Evolutionary conservation across 768 basidiomycete species (phyloP).

Genomic region (Russula sp.): DNA sequence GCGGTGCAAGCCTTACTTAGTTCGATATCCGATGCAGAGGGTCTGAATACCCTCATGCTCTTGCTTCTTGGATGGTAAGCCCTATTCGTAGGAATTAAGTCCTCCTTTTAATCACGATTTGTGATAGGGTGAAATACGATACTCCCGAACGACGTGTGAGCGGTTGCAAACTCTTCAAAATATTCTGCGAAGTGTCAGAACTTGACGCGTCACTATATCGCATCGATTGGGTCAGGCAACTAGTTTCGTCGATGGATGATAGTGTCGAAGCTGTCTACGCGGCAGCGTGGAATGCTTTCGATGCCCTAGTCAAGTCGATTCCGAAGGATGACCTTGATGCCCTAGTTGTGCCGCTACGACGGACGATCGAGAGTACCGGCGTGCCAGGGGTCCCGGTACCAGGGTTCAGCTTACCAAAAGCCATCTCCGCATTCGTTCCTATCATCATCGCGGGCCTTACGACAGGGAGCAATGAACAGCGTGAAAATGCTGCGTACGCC

Average conservation of each 20-base stretch:
- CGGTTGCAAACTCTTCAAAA: conserved; percentile 71
- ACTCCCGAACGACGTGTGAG: conserved; percentile 68
- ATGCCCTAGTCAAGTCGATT: conserved; percentile 82
- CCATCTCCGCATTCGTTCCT: conserved; percentile 77
- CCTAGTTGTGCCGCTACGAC: conserved; percentile 82
- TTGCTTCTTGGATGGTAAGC: conserved; percentile 82
- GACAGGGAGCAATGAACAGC: conserved; percentile 89
- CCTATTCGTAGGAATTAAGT: not conserved
- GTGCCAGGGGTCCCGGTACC: conserved; percentile 73
- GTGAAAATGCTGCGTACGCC: conserved; percentile 93
- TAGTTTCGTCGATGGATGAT: conserved; percentile 83
- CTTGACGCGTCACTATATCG: conserved; percentile 83
- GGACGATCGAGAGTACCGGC: conserved; percentile 84
- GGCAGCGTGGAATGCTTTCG: conserved; percentile 79
- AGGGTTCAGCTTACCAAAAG: conserved; percentile 83
- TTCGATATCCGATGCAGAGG: conserved; percentile 83
- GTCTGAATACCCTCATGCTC: conserved; percentile 86
- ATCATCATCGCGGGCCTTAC: conserved; percentile 91
- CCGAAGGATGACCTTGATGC: conserved; percentile 93
- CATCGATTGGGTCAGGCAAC: conserved; percentile 90
- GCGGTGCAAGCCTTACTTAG: conserved; percentile 70
- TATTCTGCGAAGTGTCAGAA: conserved; percentile 80
- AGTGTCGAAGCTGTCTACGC: conserved; percentile 68
- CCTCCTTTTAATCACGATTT: not conserved
- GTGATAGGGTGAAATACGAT: conserved; percentile 73